Conservation (phyloP, 805 yeast genomes). For the Candida dajiaensis region DNA sequence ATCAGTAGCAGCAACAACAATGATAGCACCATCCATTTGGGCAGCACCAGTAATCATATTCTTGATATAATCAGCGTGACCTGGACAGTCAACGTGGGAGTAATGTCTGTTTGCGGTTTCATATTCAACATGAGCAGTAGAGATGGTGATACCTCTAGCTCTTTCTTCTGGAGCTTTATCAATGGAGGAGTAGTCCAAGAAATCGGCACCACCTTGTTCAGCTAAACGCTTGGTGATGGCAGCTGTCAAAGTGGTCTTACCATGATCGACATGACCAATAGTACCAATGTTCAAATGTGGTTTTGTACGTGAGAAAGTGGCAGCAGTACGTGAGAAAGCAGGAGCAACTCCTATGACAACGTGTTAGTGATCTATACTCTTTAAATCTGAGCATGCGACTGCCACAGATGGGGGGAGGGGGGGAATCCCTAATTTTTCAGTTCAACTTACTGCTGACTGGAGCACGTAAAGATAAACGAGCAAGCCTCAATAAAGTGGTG, state of each 20-base stretch:
- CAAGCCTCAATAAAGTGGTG: constrained; percentile 6
- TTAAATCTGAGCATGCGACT: neutral
- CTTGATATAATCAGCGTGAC: constrained; percentile 98
- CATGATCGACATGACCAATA: constrained; percentile 98
- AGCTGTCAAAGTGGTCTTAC: constrained; percentile 96
- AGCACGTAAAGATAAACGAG: constrained; percentile 15
- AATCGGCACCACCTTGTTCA: constrained; percentile 83
- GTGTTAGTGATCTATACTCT: neutral
- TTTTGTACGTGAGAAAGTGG: constrained; percentile 87
- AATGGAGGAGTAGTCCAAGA: constrained; percentile 88
- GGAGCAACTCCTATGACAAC: constrained; percentile 7
- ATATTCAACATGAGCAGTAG: constrained; percentile 97
- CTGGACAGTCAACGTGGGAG: constrained; percentile 98
- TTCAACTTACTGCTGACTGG: neutral
- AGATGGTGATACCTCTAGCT: constrained; percentile 98
- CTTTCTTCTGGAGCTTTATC: constrained; percentile 99
- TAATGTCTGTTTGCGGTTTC: constrained; percentile 93
- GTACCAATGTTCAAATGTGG: constrained; percentile 98
- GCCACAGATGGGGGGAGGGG: too few relatives aligned
- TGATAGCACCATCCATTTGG: constrained; percentile 99
- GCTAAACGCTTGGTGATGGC: constrained; percentile 96
- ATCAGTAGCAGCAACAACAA: constrained; percentile 98
- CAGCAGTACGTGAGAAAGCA: constrained; percentile 37
- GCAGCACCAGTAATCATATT: constrained; percentile 99
- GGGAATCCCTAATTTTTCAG: neutral